Percentiles rank a stretch among this genome's conserved stretches.
These are phyloP conservation scores for Glycyrrhiza uralensis DNA, from an alignment of 306 rosid species.

Conservation along the genomic window DNA sequence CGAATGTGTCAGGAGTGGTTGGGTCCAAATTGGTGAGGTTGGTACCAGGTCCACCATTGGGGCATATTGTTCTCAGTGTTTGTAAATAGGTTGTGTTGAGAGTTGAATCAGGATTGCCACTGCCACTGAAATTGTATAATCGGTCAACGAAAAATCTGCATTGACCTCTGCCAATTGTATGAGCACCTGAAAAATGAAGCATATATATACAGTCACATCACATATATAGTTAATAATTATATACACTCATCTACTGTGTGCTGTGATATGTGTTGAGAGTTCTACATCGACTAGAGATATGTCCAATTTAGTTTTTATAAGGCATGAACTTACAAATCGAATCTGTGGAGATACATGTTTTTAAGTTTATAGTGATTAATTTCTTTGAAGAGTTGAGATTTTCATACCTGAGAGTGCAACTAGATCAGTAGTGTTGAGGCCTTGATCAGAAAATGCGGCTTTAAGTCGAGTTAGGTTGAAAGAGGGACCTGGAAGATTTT, in stretches of 20 bases:
- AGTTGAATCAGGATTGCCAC: conserved; percentile 30
- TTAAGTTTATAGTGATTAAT: no score
- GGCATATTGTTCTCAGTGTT: conserved; percentile 23
- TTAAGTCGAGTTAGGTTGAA: conserved; percentile 17
- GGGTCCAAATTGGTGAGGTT: conserved; percentile 35
- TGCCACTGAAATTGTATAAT: conserved; percentile 27
- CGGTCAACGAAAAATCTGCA: conserved; percentile 15
- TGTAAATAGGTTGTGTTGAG: conserved; percentile 30
- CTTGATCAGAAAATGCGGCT: background rate
- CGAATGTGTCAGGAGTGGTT: conserved; percentile 38
- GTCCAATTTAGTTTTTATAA: no score
- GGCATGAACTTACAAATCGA: no score
- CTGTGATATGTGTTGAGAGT: no score
- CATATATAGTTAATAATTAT: no score
- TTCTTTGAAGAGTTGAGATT: background rate
- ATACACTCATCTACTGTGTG: no score
- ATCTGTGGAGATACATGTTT: no score
- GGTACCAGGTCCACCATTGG: conserved; percentile 28
- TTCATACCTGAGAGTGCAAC: conserved; percentile 58
- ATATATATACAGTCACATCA: background rate
- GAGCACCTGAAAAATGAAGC: conserved; percentile 27
- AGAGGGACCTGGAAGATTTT: conserved; percentile 35
- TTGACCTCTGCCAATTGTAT: conserved; percentile 39
- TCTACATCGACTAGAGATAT: no score
- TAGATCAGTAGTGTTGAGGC: conserved; percentile 42